A percentile compares a stretch with the other conserved stretches of the same genome.
Evolutionary conservation across 1,284 basidiomycete species (phyloP).

Genomic region (Trametes polyzona): DNA sequence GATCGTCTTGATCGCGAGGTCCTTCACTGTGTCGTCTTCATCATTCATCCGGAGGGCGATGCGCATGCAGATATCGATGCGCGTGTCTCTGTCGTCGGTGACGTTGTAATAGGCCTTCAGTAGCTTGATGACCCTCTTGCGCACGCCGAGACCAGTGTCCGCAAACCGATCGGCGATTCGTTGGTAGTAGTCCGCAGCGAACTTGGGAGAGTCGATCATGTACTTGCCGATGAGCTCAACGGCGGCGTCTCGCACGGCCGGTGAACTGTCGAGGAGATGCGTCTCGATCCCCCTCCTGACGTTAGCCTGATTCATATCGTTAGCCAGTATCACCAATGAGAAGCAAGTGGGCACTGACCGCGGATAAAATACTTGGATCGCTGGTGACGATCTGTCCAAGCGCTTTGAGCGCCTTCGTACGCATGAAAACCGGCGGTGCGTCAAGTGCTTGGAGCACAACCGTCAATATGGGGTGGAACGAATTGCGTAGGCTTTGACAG

Average conservation of each 20-base stretch:
- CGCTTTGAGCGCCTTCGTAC: conserved; percentile 89
- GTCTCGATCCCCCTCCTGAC: conserved; percentile 86
- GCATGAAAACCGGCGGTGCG: conserved; percentile 81
- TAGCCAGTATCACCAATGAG: not conserved
- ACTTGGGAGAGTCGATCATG: conserved; percentile 83
- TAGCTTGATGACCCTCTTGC: conserved; percentile 94
- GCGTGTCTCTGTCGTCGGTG: conserved; percentile 60
- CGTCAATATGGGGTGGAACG: conserved; percentile 80
- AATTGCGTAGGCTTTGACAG: conserved; percentile 72
- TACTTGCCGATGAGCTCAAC: conserved; percentile 96
- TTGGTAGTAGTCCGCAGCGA: conserved; percentile 85
- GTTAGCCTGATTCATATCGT: conserved; percentile 51
- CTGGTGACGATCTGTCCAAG: conserved; percentile 85
- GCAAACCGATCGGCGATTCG: conserved; percentile 88
- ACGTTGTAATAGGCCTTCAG: conserved; percentile 82
- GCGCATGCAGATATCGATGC: conserved; percentile 81
- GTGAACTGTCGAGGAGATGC: conserved; percentile 87
- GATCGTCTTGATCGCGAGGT: conserved; percentile 85
- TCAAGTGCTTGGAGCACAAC: conserved; percentile 80
- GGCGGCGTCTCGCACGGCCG: conserved; percentile 93
- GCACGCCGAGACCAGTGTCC: conserved; percentile 92
- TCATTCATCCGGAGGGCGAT: conserved; percentile 88
- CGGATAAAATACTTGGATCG: conserved; percentile 81
- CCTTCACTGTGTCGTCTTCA: conserved; percentile 92
- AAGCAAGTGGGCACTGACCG: conserved; percentile 50